phyloP scores from a whole-genome alignment of 2,329 filamentous ascomycete genomes.

The Knufia petricola region DNA sequence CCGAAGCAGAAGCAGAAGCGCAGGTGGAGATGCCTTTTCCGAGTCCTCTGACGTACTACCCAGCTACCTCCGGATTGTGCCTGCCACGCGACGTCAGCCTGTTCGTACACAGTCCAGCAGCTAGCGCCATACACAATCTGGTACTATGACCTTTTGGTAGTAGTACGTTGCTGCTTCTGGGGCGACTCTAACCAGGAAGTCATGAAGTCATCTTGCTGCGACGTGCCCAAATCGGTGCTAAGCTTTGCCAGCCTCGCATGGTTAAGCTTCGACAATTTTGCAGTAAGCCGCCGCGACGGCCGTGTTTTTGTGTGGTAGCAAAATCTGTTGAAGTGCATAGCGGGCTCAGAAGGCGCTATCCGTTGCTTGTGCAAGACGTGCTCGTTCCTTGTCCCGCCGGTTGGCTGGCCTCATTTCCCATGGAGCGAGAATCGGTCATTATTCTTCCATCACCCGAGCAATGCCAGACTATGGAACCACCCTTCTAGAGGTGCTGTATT shows the following conservation, averaged over 20 bases:
- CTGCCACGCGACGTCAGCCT: background rate
- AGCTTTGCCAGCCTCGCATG: constrained; percentile 4
- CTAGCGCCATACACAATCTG: background rate
- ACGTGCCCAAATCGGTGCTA: background rate
- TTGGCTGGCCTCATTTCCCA: background rate
- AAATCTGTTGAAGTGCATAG: constrained; percentile 1
- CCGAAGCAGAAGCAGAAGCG: too few relatives aligned
- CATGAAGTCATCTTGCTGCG: background rate
- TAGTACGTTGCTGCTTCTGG: background rate
- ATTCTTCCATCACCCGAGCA: background rate
- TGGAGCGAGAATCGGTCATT: background rate
- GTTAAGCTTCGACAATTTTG: background rate
- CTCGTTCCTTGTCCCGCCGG: background rate
- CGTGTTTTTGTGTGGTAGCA: background rate
- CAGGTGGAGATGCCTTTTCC: too few relatives aligned
- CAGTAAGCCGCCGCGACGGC: background rate
- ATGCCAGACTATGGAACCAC: constrained; percentile 1
- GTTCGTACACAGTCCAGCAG: background rate
- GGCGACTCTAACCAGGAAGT: too few relatives aligned
- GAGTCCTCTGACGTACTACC: too few relatives aligned
- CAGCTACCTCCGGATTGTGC: background rate
- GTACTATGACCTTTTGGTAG: background rate
- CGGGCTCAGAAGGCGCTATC: background rate
- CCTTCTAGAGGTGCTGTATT: background rate
- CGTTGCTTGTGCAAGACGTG: background rate